A percentile compares a stretch with the other conserved stretches of the same genome.
These are phyloP conservation scores for Peniophora sp. DNA, from an alignment of 1,284 basidiomycete genomes.

Conservation along the genomic window DNA sequence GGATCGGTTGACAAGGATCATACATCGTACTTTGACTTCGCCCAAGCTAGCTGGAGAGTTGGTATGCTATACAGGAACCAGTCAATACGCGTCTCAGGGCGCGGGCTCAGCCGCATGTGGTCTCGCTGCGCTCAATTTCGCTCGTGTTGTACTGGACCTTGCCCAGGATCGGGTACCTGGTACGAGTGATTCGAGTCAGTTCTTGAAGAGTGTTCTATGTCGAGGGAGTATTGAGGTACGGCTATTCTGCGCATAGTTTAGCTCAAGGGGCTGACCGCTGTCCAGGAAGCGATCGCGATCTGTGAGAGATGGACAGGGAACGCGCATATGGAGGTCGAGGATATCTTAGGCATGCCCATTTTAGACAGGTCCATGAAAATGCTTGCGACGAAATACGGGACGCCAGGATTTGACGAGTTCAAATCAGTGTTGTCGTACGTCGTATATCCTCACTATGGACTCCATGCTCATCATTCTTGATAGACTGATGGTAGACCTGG, in stretches of 20 bases:
- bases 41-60: too few species aligned
- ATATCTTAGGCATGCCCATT: slow-evolving; percentile 23
- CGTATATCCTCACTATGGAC: not conserved
- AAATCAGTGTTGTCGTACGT: slow-evolving; percentile 36
- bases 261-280: not conserved
- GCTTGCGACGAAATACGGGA: slow-evolving; percentile 29
- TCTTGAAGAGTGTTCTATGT: slow-evolving; percentile 30
- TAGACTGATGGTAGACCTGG: slow-evolving; percentile 16
- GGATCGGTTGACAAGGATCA: too few species aligned
- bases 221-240: slow-evolving; percentile 32
- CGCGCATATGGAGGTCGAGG: slow-evolving; percentile 50
- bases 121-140: slow-evolving; percentile 55
- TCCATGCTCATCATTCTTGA: not conserved
- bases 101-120: slow-evolving; percentile 47
- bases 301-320: slow-evolving; percentile 44
- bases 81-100: slow-evolving; percentile 32
- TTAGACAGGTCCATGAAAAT: slow-evolving; percentile 31
- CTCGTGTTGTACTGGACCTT: slow-evolving; percentile 34
- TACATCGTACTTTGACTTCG: too few species aligned
- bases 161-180: slow-evolving; percentile 20
- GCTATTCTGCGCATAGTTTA: not conserved
- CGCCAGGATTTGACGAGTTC: slow-evolving; percentile 32
- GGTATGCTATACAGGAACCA: slow-evolving; percentile 30
- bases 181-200: slow-evolving; percentile 15
- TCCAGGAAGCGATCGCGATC: slow-evolving; percentile 44